Evolutionary conservation across 345 rosid species (phyloP).

Genomic region (Eucalyptus pauciflora): DNA sequence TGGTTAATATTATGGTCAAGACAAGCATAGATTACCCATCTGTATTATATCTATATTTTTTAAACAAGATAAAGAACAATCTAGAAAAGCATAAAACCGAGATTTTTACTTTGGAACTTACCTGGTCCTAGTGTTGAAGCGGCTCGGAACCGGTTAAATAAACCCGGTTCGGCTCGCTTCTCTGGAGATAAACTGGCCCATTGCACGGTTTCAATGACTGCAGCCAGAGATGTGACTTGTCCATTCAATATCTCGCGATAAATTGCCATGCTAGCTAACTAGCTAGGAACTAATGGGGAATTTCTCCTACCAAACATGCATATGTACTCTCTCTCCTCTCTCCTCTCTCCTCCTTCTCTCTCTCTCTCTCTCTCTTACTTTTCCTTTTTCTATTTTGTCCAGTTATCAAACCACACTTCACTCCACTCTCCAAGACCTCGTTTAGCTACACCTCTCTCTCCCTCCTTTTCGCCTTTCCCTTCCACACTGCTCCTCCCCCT

Average conservation of each 20-base stretch:
- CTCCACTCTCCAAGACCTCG: background rate
- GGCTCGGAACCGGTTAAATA: background rate
- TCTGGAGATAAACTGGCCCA: background rate
- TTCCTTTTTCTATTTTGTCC: background rate
- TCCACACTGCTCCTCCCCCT: background rate
- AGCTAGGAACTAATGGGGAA: background rate
- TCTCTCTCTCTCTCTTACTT: background rate
- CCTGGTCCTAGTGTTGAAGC: background rate
- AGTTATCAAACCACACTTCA: background rate
- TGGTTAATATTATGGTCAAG: background rate
- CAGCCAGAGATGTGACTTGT: background rate
- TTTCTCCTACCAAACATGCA: background rate
- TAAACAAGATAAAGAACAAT: background rate
- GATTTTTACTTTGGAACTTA: background rate
- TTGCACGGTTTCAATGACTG: background rate
- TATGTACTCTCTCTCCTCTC: background rate
- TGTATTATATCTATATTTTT: background rate
- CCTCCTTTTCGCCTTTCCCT: background rate
- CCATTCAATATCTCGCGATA: background rate
- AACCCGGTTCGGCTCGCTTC: background rate
- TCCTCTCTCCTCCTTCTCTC: background rate
- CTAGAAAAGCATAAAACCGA: background rate
- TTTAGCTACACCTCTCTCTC: background rate
- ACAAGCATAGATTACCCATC: background rate
- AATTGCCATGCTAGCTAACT: background rate